A percentile compares a stretch with the other conserved stretches of the same genome.
Conservation (phyloP, 2,329 filamentous ascomycete species). For the Aureobasidium sp. region DNA sequence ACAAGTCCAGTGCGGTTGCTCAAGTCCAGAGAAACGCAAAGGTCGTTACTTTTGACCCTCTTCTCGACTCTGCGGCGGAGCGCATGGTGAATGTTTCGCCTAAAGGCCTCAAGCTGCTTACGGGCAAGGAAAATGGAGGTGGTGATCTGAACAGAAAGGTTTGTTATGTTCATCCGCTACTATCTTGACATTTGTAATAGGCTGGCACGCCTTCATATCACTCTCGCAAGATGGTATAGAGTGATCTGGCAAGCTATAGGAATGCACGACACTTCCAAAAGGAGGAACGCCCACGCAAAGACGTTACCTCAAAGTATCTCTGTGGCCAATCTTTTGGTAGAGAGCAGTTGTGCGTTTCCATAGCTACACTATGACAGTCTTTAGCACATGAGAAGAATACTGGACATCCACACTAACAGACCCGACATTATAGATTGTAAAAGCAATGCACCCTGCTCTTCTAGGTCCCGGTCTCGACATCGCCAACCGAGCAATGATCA, state of each 20-base stretch:
- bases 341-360: background rate
- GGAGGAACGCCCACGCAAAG: background rate
- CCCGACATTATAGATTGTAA: background rate
- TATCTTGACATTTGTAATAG: too few species aligned
- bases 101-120: conserved; percentile 23
- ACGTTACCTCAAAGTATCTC: background rate
- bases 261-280: background rate
- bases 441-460: conserved; percentile 29
- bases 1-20: conserved; percentile 26
- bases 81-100: conserved; percentile 32
- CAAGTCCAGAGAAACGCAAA: conserved; percentile 33
- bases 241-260: background rate
- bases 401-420: background rate
- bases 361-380: background rate
- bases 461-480: conserved; percentile 25
- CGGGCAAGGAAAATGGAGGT: conserved; percentile 16
- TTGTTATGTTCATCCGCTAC: too few species aligned
- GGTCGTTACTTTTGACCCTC: conserved; percentile 36
- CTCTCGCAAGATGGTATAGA: background rate
- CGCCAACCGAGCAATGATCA: conserved; percentile 28
- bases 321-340: background rate
- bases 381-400: background rate
- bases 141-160: background rate
- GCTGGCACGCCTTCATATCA: too few species aligned
- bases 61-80: conserved; percentile 32